phyloP scores from a whole-genome alignment of 2,329 filamentous ascomycete species.

The Lecanosticta acicola region DNA sequence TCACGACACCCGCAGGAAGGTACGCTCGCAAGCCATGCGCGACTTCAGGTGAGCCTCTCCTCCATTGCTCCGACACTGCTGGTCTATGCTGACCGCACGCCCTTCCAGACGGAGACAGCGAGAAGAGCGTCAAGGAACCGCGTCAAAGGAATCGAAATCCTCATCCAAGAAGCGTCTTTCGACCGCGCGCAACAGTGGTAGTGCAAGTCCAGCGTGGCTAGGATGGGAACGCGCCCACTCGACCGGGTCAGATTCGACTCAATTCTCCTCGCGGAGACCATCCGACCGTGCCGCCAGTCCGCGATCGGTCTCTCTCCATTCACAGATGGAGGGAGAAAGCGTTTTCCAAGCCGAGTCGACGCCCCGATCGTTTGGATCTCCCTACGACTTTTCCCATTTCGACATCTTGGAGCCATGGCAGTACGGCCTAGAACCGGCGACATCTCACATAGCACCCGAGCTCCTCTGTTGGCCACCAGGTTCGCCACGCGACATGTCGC shows the following conservation, averaged over 20 bases:
- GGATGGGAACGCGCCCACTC: constrained; percentile 6
- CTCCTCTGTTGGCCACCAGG: constrained; percentile 2
- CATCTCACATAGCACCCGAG: not conserved
- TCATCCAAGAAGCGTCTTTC: constrained; percentile 1
- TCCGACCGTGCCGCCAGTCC: not conserved
- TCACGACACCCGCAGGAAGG: constrained; percentile 8
- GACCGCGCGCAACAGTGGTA: not conserved
- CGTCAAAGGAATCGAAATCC: not conserved
- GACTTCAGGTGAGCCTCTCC: constrained; percentile 1
- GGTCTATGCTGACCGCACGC: not conserved
- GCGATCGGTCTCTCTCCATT: not conserved
- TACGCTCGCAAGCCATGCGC: constrained; percentile 11
- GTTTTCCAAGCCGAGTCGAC: constrained; percentile 2
- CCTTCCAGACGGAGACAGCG: constrained; percentile 4
- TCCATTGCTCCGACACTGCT: not conserved
- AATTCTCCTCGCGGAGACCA: constrained; percentile 1
- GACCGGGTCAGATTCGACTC: constrained; percentile 3
- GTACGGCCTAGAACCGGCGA: not conserved
- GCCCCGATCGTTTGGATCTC: not conserved
- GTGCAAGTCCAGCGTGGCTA: constrained; percentile 2
- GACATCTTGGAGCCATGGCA: constrained; percentile 5
- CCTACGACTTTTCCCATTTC: not conserved
- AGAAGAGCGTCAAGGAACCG: constrained; percentile 4
- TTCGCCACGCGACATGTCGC: not conserved
- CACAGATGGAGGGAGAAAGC: constrained; percentile 7